Evolutionary conservation across 495 filamentous ascomycete genomes (phyloP).

Genomic region (Chaetomidium leptoderma): DNA sequence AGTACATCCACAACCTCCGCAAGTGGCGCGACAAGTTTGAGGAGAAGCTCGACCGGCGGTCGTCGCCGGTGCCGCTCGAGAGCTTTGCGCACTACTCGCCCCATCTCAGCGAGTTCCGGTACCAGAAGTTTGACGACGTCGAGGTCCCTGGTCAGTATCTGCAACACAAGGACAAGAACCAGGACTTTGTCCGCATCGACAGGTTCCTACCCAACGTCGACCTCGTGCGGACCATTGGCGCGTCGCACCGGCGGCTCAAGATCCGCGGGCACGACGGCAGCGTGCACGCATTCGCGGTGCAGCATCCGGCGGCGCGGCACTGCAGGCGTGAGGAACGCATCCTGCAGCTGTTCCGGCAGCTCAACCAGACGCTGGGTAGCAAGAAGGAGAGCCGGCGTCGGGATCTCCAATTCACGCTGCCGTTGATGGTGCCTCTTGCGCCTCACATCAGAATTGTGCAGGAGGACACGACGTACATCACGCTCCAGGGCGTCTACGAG

Average conservation of each 20-base stretch:
- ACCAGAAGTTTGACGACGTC: conserved; percentile 96
- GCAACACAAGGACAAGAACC: conserved; percentile 94
- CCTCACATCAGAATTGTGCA: conserved; percentile 91
- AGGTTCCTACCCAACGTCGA: conserved; percentile 93
- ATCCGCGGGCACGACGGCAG: conserved; percentile 98
- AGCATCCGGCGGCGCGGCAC: conserved; percentile 87
- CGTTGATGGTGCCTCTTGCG: conserved; percentile 88
- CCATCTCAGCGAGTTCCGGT: conserved; percentile 91
- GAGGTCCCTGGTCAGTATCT: conserved; percentile 97
- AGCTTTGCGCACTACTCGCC: conserved; percentile 60
- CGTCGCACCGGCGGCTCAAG: conserved; percentile 86
- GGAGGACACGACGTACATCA: conserved; percentile 91
- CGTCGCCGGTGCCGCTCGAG: conserved; percentile 65
- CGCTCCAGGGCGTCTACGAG: conserved; percentile 88
- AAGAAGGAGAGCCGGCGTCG: conserved; percentile 91
- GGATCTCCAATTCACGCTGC: conserved; percentile 92
- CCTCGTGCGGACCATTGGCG: conserved; percentile 78
- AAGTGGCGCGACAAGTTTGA: conserved; percentile 98
- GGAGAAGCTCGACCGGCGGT: conserved; percentile 89
- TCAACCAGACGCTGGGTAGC: conserved; percentile 84
- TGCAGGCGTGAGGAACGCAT: conserved; percentile 93
- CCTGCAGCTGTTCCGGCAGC: conserved; percentile 93
- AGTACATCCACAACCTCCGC: conserved; percentile 95
- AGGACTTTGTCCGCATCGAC: conserved; percentile 95
- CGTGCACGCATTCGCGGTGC: conserved; percentile 88